phyloP scores from a whole-genome alignment of 2,329 filamentous ascomycete genomes.

The Akanthomyces muscarius region DNA sequence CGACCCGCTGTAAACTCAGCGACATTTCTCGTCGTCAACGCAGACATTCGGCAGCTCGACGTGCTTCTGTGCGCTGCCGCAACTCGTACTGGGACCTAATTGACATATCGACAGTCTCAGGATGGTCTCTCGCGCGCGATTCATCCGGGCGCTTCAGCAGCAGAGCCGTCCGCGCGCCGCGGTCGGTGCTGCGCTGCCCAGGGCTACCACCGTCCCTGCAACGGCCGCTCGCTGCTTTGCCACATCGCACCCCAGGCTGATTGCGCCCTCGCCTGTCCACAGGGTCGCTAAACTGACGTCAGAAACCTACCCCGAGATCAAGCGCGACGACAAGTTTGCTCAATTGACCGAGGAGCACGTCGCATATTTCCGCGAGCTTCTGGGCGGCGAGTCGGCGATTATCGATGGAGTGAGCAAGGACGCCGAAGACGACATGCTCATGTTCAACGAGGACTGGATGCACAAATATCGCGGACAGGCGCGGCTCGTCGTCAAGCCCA shows the following conservation, averaged over 20 bases:
- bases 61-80: neutral
- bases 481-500: slow-evolving; percentile 80
- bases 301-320: slow-evolving; percentile 78
- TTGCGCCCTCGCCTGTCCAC: slow-evolving; percentile 24
- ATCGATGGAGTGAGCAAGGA: slow-evolving; percentile 75
- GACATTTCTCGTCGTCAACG: slow-evolving; percentile 1
- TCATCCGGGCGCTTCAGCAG: slow-evolving; percentile 20
- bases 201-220: neutral
- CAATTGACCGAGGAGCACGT: slow-evolving; percentile 76
- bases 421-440: slow-evolving; percentile 73
- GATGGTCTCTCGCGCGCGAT: slow-evolving; percentile 22
- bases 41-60: neutral
- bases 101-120: neutral
- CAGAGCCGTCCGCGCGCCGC: slow-evolving; percentile 10
- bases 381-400: slow-evolving; percentile 74
- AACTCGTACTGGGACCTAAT: neutral
- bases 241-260: slow-evolving; percentile 28
- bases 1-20: slow-evolving; percentile 8
- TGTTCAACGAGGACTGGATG: slow-evolving; percentile 99
- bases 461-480: slow-evolving; percentile 93
- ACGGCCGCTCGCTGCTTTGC: slow-evolving; percentile 25
- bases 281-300: slow-evolving; percentile 65
- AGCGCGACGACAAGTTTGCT: slow-evolving; percentile 73
- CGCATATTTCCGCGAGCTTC: slow-evolving; percentile 72
- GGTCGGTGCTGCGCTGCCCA: neutral